Conservation (phyloP, 2,329 filamentous ascomycete genomes). For the Penicillium sp. region DNA sequence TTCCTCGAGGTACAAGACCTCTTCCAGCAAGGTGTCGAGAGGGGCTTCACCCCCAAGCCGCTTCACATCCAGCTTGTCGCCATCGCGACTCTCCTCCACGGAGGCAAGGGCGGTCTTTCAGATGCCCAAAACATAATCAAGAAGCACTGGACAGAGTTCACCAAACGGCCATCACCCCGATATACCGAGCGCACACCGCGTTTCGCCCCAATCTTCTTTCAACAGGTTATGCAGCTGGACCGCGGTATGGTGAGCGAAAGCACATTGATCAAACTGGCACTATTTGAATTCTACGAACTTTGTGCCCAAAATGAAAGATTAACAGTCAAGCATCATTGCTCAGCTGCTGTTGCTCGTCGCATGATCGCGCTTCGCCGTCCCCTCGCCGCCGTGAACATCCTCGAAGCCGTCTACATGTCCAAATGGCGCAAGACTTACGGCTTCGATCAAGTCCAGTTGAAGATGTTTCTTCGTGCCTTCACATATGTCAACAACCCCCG, state of each 20-base stretch:
- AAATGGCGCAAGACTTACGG: slow-evolving; percentile 32
- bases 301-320: slow-evolving; percentile 33
- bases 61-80: slow-evolving; percentile 39
- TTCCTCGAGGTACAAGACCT: slow-evolving; percentile 31
- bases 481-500: slow-evolving; percentile 28
- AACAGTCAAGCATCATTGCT: slow-evolving; percentile 39
- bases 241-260: slow-evolving; percentile 14
- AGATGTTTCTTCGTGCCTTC: slow-evolving; percentile 40
- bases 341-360: slow-evolving; percentile 27
- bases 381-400: slow-evolving; percentile 33
- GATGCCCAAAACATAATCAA: slow-evolving; percentile 36
- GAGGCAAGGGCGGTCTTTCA: slow-evolving; percentile 23
- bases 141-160: slow-evolving; percentile 25
- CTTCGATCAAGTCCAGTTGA: slow-evolving; percentile 40
- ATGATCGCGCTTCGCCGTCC: slow-evolving; percentile 29
- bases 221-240: slow-evolving; percentile 31
- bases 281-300: slow-evolving; percentile 42
- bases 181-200: slow-evolving; percentile 23
- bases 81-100: slow-evolving; percentile 36
- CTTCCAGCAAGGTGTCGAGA: slow-evolving; percentile 31
- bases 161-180: slow-evolving; percentile 6
- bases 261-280: slow-evolving; percentile 34
- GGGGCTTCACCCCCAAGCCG: slow-evolving; percentile 32
- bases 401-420: slow-evolving; percentile 39
- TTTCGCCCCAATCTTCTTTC: slow-evolving; percentile 38